Evolutionary conservation across 2,329 filamentous ascomycete genomes (phyloP), one percentile per base, ranked within the genome.

Genomic region (Botryosphaeria agaves): DNA sequence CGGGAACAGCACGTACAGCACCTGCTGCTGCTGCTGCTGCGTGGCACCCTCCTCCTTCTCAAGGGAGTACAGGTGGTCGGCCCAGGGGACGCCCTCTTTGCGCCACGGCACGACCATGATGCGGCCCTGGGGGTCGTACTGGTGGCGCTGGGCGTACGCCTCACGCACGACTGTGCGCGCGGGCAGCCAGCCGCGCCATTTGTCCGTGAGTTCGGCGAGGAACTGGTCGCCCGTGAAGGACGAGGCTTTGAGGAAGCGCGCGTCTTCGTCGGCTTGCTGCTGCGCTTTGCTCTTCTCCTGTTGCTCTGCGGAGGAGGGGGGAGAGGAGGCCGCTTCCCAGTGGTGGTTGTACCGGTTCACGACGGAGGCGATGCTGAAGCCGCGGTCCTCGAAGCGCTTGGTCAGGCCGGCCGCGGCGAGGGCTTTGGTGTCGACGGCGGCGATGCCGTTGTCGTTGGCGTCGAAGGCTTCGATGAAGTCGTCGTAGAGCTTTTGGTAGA

Each of bases 391-490:
- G 60, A 91, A 94, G 42, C 76, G 75, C 63, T 85, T 89, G 54
- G 79, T 61, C 25, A 94, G 55, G 3, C 76, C 78, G 0, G 81
- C 79, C 18, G 72, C 66, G 18, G 69, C 56, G 12, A 93, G 51
- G 18, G 64, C 73, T 15, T 66, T 64, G 17, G 78, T 64, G 49
- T 93, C 82, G 57, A 91, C 91, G 34, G 65, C 68, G 16, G 75
- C 76, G 49, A 98, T 78, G 41, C 89, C 89, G 54, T 98, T 98
- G 64, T 98, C 89, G 57, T 98, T 87, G 34, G 85, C 89, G 56
- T 98, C 89, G 33, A 98, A 76, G 2, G 89, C 84, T 63, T 98
- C 89, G 51, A 98, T 67, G 53, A 95, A 94, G 55, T 78, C 78
- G 42, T 77, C 73, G 64, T 98, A 98, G 30, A 98, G 59, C 63